Conservation (phyloP, 2,329 filamentous ascomycete species). For the Fusarium coffeatum region DNA sequence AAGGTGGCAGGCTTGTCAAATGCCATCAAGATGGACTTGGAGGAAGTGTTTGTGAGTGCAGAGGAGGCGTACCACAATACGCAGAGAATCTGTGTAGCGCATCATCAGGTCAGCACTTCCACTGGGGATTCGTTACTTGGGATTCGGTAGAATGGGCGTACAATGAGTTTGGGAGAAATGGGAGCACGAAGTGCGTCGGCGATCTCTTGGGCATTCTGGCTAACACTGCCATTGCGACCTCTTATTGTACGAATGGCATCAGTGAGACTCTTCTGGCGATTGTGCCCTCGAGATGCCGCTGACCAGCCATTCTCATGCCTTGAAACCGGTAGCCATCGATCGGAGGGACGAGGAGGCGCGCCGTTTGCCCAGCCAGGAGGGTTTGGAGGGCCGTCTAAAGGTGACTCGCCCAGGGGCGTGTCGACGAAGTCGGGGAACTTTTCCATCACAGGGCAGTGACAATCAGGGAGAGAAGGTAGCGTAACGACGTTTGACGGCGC, state of each 20-base stretch:
- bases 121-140: conserved; percentile 17
- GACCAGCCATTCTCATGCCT: conserved; percentile 48
- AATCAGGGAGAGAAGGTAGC: conserved; percentile 6
- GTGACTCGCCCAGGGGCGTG: conserved; percentile 47
- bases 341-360: conserved; percentile 44
- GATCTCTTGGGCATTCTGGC: conserved; percentile 92
- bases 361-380: conserved; percentile 47
- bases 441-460: conserved; percentile 55
- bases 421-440: conserved; percentile 69
- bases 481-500: conserved; percentile 17
- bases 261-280: conserved; percentile 85
- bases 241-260: conserved; percentile 89
- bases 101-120: conserved; percentile 42
- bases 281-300: conserved; percentile 63
- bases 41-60: conserved; percentile 95
- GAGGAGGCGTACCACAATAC: conserved; percentile 95
- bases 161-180: conserved; percentile 87
- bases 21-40: conserved; percentile 94
- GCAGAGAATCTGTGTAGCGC: conserved; percentile 76
- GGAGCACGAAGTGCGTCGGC: conserved; percentile 91
- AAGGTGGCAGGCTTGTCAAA: conserved; percentile 92
- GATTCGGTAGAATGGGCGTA: conserved; percentile 57
- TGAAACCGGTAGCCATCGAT: conserved; percentile 46
- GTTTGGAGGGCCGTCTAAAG: conserved; percentile 45
- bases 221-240: conserved; percentile 84